Conservation (phyloP, 2,329 filamentous ascomycete species). For the Byssochlamys sp. region DNA sequence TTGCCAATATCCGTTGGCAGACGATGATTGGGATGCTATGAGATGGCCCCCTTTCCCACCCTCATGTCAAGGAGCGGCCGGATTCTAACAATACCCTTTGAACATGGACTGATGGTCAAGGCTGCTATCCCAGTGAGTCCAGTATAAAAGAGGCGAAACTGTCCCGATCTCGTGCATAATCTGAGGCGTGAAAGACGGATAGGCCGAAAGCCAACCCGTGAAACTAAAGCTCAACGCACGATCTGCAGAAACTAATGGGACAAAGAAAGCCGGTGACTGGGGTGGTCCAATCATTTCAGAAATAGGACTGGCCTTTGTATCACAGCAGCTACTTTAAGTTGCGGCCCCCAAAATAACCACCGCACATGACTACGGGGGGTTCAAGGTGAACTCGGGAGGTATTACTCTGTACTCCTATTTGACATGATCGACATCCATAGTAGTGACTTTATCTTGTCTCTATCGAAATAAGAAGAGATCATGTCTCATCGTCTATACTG, state of each 20-base stretch:
- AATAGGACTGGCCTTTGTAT: neutral
- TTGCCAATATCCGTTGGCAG: neutral
- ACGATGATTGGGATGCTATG: no score
- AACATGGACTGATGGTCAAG: neutral
- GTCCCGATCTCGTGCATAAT: neutral
- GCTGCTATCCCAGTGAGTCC: neutral
- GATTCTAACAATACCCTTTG: neutral
- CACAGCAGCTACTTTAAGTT: neutral
- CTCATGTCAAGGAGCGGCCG: neutral
- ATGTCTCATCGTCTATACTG: neutral
- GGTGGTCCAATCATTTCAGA: neutral
- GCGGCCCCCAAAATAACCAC: neutral
- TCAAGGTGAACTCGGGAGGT: no score
- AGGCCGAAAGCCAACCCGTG: neutral
- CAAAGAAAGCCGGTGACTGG: neutral
- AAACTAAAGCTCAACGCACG: neutral
- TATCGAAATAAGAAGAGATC: neutral
- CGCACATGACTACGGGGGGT: neutral
- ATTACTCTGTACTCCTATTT: neutral
- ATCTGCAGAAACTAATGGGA: neutral
- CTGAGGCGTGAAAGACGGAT: neutral
- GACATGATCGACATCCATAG: neutral
- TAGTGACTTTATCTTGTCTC: neutral
- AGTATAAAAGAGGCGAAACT: neutral
- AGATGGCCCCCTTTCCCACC: no score